Evolutionary conservation across 495 filamentous ascomycete species (phyloP).

Genomic region (Penicillium macrosclerotiorum): DNA sequence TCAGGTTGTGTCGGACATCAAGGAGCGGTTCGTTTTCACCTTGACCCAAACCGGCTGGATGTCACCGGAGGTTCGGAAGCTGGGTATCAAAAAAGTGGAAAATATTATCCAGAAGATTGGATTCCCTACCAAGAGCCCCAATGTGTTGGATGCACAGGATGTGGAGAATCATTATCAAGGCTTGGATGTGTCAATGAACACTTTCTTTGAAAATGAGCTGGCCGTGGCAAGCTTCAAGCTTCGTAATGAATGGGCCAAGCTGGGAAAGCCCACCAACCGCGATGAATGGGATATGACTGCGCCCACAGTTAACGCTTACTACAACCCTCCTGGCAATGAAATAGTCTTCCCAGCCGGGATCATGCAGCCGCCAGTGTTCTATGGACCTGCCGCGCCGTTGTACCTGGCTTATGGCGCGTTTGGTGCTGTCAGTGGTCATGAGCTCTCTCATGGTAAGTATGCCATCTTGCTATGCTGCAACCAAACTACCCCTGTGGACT

Average conservation of each 20-base stretch:
- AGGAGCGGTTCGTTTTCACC: slow-evolving; percentile 59
- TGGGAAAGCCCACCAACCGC: slow-evolving; percentile 61
- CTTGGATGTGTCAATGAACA: slow-evolving; percentile 49
- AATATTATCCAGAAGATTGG: slow-evolving; percentile 75
- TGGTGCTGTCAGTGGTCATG: slow-evolving; percentile 69
- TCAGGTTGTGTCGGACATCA: slow-evolving; percentile 68
- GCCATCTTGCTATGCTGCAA: background rate
- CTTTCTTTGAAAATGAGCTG: slow-evolving; percentile 61
- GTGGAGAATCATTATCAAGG: slow-evolving; percentile 58
- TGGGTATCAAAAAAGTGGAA: slow-evolving; percentile 65
- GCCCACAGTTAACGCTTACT: slow-evolving; percentile 63
- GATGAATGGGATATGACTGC: slow-evolving; percentile 63
- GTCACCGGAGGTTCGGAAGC: slow-evolving; percentile 59
- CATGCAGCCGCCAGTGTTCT: slow-evolving; percentile 69
- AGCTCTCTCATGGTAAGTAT: slow-evolving; percentile 61
- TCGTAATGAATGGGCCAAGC: slow-evolving; percentile 51
- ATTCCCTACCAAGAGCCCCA: slow-evolving; percentile 64
- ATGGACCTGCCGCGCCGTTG: slow-evolving; percentile 56
- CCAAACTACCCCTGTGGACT: too few species aligned
- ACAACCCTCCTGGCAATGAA: slow-evolving; percentile 61
- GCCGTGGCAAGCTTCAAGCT: slow-evolving; percentile 47
- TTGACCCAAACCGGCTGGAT: slow-evolving; percentile 64
- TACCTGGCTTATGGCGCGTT: slow-evolving; percentile 72
- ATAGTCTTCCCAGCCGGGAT: slow-evolving; percentile 74
- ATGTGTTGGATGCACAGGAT: slow-evolving; percentile 57